These are phyloP conservation scores for Ustilago nuda DNA, from an alignment of 1,284 basidiomycete species.

Conservation along the genomic window DNA sequence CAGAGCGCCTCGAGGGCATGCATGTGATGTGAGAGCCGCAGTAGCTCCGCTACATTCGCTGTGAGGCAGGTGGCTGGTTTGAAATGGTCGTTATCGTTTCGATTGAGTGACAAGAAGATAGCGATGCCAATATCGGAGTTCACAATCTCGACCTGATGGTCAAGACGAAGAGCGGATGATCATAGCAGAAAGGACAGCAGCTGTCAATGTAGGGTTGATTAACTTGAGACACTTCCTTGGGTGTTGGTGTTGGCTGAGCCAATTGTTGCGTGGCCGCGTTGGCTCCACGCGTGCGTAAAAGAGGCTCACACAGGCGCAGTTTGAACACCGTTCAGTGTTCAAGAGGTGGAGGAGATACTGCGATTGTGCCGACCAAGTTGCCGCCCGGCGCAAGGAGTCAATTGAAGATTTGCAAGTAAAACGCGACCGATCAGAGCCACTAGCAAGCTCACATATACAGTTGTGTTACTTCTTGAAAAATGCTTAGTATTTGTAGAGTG, in stretches of 20 bases:
- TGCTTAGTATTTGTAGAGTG: too few species aligned
- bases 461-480: too few species aligned
- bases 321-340: not conserved
- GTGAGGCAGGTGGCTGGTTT: not conserved
- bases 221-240: not conserved
- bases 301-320: not conserved
- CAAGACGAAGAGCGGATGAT: not conserved
- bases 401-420: too few species aligned
- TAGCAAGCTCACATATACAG: too few species aligned
- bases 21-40: not conserved
- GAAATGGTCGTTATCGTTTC: not conserved
- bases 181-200: not conserved
- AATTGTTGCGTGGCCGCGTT: slow-evolving; percentile 7
- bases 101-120: not conserved
- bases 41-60: slow-evolving; percentile 1
- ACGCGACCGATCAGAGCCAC: too few species aligned
- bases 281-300: not conserved
- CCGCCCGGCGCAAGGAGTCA: not conserved
- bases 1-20: not conserved
- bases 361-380: not conserved
- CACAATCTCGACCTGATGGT: not conserved
- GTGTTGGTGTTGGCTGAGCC: slow-evolving; percentile 9
- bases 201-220: not conserved
- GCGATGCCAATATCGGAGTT: not conserved
- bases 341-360: slow-evolving; percentile 5